Conservation (phyloP, 75 land plant species). For the Selaginella tamariscina region DNA sequence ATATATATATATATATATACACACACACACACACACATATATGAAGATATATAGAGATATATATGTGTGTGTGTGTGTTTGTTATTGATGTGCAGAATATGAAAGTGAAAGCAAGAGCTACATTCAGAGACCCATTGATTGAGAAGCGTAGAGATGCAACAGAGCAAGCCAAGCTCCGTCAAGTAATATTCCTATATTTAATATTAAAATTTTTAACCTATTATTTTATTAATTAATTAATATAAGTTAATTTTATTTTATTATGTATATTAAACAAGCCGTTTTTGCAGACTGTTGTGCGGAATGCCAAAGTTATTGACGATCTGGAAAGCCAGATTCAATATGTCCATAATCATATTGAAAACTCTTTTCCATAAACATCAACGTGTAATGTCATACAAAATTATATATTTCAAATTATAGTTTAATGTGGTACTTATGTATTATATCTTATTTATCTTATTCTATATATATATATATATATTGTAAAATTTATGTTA, state of each 20-base stretch:
- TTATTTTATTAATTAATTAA: no score
- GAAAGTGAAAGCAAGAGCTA: slow-evolving; percentile 21
- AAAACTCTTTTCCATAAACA: not conserved
- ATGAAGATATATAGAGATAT: no score
- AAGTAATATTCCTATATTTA: not conserved
- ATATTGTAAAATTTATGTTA: no score
- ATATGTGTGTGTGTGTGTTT: no score
- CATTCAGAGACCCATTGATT: slow-evolving; percentile 21
- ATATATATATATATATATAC: no score
- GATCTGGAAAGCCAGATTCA: not conserved
- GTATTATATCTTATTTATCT: no score
- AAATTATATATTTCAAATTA: no score
- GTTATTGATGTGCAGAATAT: slow-evolving; percentile 17
- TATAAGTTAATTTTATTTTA: no score
- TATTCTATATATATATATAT: no score
- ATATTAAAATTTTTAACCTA: not conserved
- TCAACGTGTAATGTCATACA: no score
- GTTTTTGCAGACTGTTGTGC: not conserved
- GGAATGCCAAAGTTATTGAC: not conserved
- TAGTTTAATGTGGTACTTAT: no score
- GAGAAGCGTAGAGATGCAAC: slow-evolving; percentile 16
- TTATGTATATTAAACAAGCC: not conserved
- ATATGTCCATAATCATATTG: not conserved
- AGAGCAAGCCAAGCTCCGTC: not conserved
- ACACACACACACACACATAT: no score